These are phyloP conservation scores for Porphyrellus cyaneotinctus DNA, from an alignment of 768 basidiomycete genomes.

Conservation along the genomic window DNA sequence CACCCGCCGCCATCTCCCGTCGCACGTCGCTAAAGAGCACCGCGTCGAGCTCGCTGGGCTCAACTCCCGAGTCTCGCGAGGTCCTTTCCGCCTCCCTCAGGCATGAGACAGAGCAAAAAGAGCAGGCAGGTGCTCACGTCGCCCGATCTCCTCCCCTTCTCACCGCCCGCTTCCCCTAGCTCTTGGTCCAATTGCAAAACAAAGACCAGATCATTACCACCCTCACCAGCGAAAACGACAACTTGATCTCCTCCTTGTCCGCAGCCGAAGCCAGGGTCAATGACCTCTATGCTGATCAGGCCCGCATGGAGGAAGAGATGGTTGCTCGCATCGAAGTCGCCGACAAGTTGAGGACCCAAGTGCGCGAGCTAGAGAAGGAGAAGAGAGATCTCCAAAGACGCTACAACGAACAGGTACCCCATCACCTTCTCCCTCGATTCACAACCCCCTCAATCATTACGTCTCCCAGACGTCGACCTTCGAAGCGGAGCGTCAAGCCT, in stretches of 20 bases:
- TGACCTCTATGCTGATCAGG: conserved; percentile 79
- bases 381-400: conserved; percentile 77
- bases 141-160: conserved; percentile 7
- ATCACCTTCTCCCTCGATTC: conserved; percentile 12
- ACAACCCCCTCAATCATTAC: conserved; percentile 10
- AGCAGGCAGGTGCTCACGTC: conserved; percentile 50
- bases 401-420: conserved; percentile 79
- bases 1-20: conserved; percentile 36
- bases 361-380: conserved; percentile 85
- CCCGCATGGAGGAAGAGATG: conserved; percentile 77
- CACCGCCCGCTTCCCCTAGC: conserved; percentile 38
- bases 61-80: conserved; percentile 50
- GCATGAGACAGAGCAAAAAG: conserved; percentile 77
- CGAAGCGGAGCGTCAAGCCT: conserved; percentile 87
- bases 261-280: conserved; percentile 68
- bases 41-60: conserved; percentile 34
- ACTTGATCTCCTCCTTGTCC: conserved; percentile 59
- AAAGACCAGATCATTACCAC: conserved; percentile 66
- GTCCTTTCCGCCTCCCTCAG: conserved; percentile 59
- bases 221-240: conserved; percentile 62
- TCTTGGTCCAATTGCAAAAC: conserved; percentile 72
- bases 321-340: conserved; percentile 77
- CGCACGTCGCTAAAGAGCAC: conserved; percentile 46
- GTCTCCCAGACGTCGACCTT: conserved; percentile 69
- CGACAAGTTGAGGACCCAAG: conserved; percentile 76